Conservation (phyloP, 2,329 filamentous ascomycete genomes). For the Nemania diffusa region DNA sequence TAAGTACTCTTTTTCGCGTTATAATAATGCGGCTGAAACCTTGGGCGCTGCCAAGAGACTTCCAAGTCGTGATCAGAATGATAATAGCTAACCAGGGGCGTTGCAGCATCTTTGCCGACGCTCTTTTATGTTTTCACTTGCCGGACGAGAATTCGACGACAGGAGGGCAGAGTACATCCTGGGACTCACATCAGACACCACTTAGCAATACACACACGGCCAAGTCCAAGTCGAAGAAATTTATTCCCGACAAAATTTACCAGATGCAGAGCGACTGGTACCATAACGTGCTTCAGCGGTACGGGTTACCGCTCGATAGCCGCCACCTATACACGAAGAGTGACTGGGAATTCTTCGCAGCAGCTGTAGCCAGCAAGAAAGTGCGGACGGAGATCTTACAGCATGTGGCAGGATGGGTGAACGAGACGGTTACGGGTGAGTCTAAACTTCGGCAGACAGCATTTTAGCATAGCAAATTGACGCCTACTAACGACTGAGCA, state of each 20-base stretch:
- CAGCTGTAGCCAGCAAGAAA: conserved; percentile 76
- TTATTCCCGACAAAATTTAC: conserved; percentile 82
- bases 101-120: conserved; percentile 71
- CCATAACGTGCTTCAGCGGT: conserved; percentile 78
- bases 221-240: conserved; percentile 52
- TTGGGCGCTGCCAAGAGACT: neutral
- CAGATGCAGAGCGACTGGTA: conserved; percentile 85
- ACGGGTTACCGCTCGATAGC: conserved; percentile 83
- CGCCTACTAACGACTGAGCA: conserved; percentile 18
- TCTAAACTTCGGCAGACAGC: neutral
- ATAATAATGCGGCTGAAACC: neutral
- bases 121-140: conserved; percentile 81
- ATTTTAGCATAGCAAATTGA: neutral
- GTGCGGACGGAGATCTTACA: conserved; percentile 78
- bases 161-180: conserved; percentile 39
- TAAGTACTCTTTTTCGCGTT: neutral
- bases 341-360: conserved; percentile 92
- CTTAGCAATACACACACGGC: conserved; percentile 26
- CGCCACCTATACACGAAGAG: conserved; percentile 88
- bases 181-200: conserved; percentile 38
- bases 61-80: neutral
- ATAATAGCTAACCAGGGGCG: neutral
- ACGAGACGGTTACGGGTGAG: conserved; percentile 77
- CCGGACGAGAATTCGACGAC: conserved; percentile 41
- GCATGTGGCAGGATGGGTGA: conserved; percentile 81